phyloP scores from a whole-genome alignment of 768 basidiomycete species.

The Collybia nuda region DNA sequence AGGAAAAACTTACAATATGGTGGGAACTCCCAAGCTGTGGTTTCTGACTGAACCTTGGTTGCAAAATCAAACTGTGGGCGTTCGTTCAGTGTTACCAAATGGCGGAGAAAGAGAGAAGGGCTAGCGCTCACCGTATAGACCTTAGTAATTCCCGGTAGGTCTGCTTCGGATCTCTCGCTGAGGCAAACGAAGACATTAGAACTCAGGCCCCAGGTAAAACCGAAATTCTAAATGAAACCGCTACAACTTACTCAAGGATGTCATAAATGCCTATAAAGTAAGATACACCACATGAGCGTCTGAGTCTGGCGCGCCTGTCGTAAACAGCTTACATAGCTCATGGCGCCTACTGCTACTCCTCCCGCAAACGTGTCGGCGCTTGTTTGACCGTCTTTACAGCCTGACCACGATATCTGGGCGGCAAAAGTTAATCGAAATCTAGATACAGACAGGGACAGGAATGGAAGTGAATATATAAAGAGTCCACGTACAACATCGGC shows the following conservation, averaged over 20 bases:
- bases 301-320: background rate
- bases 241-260: slow-evolving; percentile 38
- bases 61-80: slow-evolving; percentile 46
- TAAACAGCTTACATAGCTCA: slow-evolving; percentile 65
- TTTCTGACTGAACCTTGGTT: slow-evolving; percentile 64
- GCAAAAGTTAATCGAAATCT: too few species aligned
- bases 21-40: slow-evolving; percentile 77
- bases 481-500: slow-evolving; percentile 65
- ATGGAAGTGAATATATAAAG: background rate
- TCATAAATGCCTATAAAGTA: slow-evolving; percentile 63
- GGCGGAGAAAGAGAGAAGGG: background rate
- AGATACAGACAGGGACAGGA: background rate
- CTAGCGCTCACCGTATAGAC: slow-evolving; percentile 46
- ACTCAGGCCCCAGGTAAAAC: background rate
- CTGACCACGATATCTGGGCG: slow-evolving; percentile 66
- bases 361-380: slow-evolving; percentile 69
- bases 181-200: background rate
- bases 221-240: background rate
- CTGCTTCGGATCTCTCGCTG: slow-evolving; percentile 52
- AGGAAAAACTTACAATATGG: slow-evolving; percentile 44
- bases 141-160: slow-evolving; percentile 64
- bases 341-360: slow-evolving; percentile 72
- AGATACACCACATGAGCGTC: background rate
- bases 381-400: slow-evolving; percentile 68
- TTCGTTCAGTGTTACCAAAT: background rate